Evolutionary conservation across 345 rosid species (phyloP).

Genomic region (Aquilaria yunnanensis): DNA sequence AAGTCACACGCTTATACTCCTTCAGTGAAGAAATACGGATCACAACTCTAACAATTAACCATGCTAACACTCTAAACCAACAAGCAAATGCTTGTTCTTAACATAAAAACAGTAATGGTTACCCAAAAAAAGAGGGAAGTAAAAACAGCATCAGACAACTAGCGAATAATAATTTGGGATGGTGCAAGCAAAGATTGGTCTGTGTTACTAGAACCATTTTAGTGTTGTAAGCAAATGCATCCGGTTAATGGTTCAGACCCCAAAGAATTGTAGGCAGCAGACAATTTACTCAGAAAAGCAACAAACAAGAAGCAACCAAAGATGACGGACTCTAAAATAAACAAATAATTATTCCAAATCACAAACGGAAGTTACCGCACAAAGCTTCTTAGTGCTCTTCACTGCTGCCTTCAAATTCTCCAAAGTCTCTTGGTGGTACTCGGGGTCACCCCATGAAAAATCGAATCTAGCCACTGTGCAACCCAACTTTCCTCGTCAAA

Average conservation of each 20-base stretch:
- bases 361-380: constrained; percentile 50
- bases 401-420: constrained; percentile 77
- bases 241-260: no score
- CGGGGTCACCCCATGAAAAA: constrained; percentile 80
- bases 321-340: not conserved
- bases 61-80: not conserved
- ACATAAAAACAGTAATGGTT: not conserved
- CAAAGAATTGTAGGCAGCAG: not conserved
- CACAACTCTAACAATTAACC: no score
- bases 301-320: constrained; percentile 7
- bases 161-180: no score
- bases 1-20: not conserved
- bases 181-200: no score
- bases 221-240: no score
- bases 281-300: not conserved
- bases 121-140: no score
- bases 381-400: constrained; percentile 77
- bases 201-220: no score
- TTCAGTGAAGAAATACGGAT: not conserved
- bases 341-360: not conserved
- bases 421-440: constrained; percentile 80
- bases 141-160: not conserved
- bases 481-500: not conserved
- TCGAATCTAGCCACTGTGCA: constrained; percentile 82
- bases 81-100: not conserved